Conservation (phyloP, 2,329 filamentous ascomycete species). For the Xylariaceae sp. region DNA sequence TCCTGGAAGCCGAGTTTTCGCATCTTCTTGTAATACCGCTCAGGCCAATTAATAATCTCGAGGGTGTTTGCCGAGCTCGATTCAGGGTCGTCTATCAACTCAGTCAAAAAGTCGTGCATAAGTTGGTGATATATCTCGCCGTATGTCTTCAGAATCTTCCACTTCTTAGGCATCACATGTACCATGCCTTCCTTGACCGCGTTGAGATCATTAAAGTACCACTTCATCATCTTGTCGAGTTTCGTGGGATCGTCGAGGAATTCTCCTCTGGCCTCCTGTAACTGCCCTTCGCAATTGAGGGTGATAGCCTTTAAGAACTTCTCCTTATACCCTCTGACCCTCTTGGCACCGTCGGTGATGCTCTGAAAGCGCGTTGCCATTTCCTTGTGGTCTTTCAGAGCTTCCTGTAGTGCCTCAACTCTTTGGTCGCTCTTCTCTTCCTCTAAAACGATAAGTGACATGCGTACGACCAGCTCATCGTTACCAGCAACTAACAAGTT, state of each 20-base stretch:
- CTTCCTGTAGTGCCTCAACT: conserved; percentile 86
- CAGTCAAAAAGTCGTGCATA: conserved; percentile 92
- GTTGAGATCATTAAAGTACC: conserved; percentile 98
- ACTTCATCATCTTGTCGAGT: conserved; percentile 83
- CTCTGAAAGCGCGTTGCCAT: conserved; percentile 91
- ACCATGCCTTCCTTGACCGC: conserved; percentile 92
- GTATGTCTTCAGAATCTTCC: conserved; percentile 91
- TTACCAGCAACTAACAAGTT: conserved; percentile 82
- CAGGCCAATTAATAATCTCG: conserved; percentile 89
- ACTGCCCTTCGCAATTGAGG: conserved; percentile 67
- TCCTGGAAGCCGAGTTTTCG: conserved; percentile 75
- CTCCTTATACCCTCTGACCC: conserved; percentile 91
- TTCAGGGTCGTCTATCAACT: conserved; percentile 76
- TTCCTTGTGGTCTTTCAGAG: conserved; percentile 91
- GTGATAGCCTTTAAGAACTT: conserved; percentile 84
- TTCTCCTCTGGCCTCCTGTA: conserved; percentile 64
- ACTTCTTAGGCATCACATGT: conserved; percentile 88
- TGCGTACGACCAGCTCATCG: conserved; percentile 80
- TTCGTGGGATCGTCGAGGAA: conserved; percentile 80
- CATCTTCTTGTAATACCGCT: conserved; percentile 97
- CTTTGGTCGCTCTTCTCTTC: conserved; percentile 96
- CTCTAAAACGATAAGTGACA: conserved; percentile 88
- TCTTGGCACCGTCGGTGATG: conserved; percentile 89
- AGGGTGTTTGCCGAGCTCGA: conserved; percentile 84
- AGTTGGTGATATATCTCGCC: conserved; percentile 84